Evolutionary conservation across 352 stramenopile species (phyloP).

Genomic region (Plasmopara viticola): DNA sequence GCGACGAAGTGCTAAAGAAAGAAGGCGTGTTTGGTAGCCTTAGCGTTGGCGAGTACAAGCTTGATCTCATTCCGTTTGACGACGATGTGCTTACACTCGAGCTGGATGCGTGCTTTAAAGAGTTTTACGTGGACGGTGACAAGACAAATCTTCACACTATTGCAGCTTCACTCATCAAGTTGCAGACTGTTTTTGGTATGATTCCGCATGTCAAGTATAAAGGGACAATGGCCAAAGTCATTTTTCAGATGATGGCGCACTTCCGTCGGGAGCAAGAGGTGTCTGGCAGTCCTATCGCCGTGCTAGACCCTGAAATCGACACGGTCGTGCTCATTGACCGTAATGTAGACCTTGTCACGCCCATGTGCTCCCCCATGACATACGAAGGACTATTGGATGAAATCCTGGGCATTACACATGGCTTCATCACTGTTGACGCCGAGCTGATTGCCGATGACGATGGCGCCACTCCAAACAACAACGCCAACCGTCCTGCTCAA

Average conservation of each 20-base stretch:
- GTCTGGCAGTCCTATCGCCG: constrained; percentile 63
- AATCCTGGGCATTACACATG: constrained; percentile 91
- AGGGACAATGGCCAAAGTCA: constrained; percentile 85
- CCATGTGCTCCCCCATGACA: constrained; percentile 94
- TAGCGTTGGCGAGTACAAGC: constrained; percentile 84
- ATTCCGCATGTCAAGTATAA: constrained; percentile 95
- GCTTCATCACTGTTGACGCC: constrained; percentile 76
- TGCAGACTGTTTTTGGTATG: constrained; percentile 89
- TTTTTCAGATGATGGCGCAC: constrained; percentile 89
- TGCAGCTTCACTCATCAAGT: constrained; percentile 86
- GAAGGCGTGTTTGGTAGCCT: constrained; percentile 82
- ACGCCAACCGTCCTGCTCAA: constrained; percentile 42
- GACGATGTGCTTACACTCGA: constrained; percentile 93
- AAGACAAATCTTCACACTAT: constrained; percentile 86
- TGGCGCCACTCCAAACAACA: constrained; percentile 19
- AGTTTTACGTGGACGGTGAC: constrained; percentile 86
- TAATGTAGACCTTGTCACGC: constrained; percentile 93
- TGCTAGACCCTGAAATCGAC: constrained; percentile 87
- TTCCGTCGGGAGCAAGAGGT: constrained; percentile 90
- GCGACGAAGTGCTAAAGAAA: constrained; percentile 89
- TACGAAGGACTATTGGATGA: constrained; percentile 97
- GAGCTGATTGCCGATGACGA: constrained; percentile 77
- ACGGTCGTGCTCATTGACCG: constrained; percentile 93
- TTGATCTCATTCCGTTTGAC: constrained; percentile 95
- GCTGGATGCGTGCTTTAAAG: constrained; percentile 78